phyloP scores from a whole-genome alignment of 2,329 filamentous ascomycete species.

The Alternaria burnsii region DNA sequence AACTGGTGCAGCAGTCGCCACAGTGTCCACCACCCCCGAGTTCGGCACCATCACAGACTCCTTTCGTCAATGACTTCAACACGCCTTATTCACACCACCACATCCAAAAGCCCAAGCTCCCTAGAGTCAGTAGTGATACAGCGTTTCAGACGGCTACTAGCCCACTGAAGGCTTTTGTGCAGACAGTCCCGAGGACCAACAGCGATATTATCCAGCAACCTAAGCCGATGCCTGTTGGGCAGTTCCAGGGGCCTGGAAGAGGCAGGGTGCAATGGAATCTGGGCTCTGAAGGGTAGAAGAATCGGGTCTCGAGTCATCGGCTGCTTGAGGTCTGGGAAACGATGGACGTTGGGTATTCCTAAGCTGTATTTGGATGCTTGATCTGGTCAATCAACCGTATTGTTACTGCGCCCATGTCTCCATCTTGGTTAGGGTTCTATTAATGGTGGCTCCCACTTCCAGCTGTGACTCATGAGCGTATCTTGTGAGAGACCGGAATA shows the following conservation, averaged over 20 bases:
- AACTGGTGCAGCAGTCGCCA: slow-evolving; percentile 6
- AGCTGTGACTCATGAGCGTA: not conserved
- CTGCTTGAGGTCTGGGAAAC: not conserved
- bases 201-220: slow-evolving; percentile 44
- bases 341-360: not conserved
- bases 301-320: not conserved
- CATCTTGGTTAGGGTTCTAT: not conserved
- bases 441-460: not conserved
- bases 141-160: slow-evolving; percentile 14
- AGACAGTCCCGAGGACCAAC: slow-evolving; percentile 29
- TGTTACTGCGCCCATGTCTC: not conserved
- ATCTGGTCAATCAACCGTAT: not conserved
- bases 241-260: slow-evolving; percentile 22
- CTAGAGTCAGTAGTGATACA: slow-evolving; percentile 38
- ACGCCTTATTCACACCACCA: slow-evolving; percentile 31
- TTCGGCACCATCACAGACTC: slow-evolving; percentile 1
- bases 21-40: slow-evolving; percentile 4
- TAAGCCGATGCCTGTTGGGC: slow-evolving; percentile 35
- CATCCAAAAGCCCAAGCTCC: slow-evolving; percentile 26
- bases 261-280: slow-evolving; percentile 48
- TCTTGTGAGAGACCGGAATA: not conserved
- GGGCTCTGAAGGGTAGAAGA: slow-evolving; percentile 37
- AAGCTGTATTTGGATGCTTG: not conserved
- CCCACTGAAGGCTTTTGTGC: slow-evolving; percentile 18
- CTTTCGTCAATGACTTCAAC: slow-evolving; percentile 31